These are phyloP conservation scores for Chrysanthemum seticuspe DNA, from an alignment of 129 eudicot species.

Conservation along the genomic window DNA sequence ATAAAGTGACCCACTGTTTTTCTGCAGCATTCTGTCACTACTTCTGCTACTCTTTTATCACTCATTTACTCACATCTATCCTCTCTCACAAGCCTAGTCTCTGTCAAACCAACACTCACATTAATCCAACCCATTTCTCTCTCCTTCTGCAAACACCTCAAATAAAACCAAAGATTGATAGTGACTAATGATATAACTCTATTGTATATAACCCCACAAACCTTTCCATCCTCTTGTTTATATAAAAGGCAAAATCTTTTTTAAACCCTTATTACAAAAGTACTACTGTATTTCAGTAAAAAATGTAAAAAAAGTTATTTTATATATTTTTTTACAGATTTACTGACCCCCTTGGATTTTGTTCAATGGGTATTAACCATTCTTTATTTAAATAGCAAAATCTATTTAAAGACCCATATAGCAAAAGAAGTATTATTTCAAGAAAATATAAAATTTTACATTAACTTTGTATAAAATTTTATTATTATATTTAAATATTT, in stretches of 20 bases:
- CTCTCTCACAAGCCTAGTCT: constrained; percentile 35
- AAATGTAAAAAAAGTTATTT: background rate
- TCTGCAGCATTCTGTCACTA: constrained; percentile 21
- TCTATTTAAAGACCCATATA: too few relatives aligned
- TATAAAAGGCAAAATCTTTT: constrained; percentile 28
- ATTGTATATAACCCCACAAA: constrained; percentile 24
- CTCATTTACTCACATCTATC: constrained; percentile 42
- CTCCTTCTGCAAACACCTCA: constrained; percentile 39
- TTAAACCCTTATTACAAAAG: background rate
- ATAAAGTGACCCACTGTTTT: constrained; percentile 35
- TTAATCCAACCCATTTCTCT: constrained; percentile 2
- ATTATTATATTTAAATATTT: too few relatives aligned
- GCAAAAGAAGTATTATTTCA: too few relatives aligned
- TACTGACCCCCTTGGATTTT: too few relatives aligned
- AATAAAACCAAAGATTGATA: constrained; percentile 37
- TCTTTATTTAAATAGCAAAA: too few relatives aligned
- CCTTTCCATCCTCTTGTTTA: constrained; percentile 23
- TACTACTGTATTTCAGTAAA: too few relatives aligned
- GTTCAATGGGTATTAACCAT: too few relatives aligned
- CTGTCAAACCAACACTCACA: constrained; percentile 23
- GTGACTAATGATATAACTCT: constrained; percentile 39
- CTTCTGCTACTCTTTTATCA: constrained; percentile 21
- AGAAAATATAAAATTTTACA: too few relatives aligned
- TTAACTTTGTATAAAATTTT: too few relatives aligned
- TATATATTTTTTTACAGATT: background rate